Evolutionary conservation across 2,329 filamentous ascomycete species (phyloP).

Genomic region (Pseudocercospora fuligena): DNA sequence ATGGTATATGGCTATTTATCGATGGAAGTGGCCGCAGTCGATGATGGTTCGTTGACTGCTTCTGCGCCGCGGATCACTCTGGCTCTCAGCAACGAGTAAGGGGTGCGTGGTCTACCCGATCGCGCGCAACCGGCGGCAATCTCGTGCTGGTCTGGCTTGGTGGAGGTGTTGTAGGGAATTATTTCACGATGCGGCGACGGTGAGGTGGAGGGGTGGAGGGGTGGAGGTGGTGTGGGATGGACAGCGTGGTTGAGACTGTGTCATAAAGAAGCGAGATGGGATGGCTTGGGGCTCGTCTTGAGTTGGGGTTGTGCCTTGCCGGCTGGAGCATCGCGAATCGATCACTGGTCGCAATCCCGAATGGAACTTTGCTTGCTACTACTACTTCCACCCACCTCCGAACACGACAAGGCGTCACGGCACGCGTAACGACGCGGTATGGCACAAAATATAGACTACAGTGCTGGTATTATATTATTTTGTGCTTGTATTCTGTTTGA

Average conservation of each 20-base stretch:
- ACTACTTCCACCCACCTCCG: background rate
- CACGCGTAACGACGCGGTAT: background rate
- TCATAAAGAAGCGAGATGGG: background rate
- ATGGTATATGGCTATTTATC: background rate
- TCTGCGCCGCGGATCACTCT: background rate
- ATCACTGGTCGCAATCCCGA: background rate
- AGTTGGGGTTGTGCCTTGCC: background rate
- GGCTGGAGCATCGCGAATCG: background rate
- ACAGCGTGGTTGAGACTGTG: background rate
- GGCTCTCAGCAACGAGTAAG: slow-evolving; percentile 6
- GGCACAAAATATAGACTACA: background rate
- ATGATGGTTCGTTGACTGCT: background rate
- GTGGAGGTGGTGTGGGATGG: slow-evolving; percentile 3
- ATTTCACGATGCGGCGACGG: slow-evolving; percentile 13
- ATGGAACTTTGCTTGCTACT: background rate
- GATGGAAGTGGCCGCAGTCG: background rate
- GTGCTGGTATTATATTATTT: background rate
- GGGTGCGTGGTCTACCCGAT: slow-evolving; percentile 5
- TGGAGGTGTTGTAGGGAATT: background rate
- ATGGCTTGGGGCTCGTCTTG: background rate
- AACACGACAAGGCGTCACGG: background rate
- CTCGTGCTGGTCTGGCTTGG: background rate
- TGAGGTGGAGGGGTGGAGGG: slow-evolving; percentile 12
- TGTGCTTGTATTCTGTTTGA: background rate
- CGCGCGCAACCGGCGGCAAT: background rate